Percentiles rank a stretch among this genome's conserved stretches.
These are phyloP conservation scores for Rhizopus arrhizus DNA, from an alignment of 371 early-diverging fungal species.

Conservation along the genomic window DNA sequence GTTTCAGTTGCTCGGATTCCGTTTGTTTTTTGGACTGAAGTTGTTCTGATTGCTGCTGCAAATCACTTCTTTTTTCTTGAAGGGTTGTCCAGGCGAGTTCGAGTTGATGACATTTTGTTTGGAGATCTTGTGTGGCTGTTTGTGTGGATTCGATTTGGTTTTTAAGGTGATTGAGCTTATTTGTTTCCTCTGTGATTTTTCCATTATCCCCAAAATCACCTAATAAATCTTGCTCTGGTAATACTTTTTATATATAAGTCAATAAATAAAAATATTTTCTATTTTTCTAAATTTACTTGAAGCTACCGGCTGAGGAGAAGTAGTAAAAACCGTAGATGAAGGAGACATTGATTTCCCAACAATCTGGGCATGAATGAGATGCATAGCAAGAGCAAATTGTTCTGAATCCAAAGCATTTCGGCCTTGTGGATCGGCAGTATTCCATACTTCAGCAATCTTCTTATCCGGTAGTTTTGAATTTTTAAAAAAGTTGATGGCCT, in stretches of 20 bases:
- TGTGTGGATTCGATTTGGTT: slow-evolving; percentile 38
- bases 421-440: slow-evolving; percentile 77
- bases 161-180: slow-evolving; percentile 42
- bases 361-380: slow-evolving; percentile 79
- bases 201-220: slow-evolving; percentile 50
- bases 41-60: slow-evolving; percentile 24
- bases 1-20: slow-evolving; percentile 16
- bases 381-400: slow-evolving; percentile 94
- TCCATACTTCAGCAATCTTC: slow-evolving; percentile 83
- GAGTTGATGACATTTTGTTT: slow-evolving; percentile 26
- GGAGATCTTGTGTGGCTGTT: slow-evolving; percentile 26
- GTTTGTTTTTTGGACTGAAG: slow-evolving; percentile 11
- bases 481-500: slow-evolving; percentile 84
- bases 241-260: not conserved
- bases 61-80: slow-evolving; percentile 29
- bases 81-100: slow-evolving; percentile 27
- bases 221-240: slow-evolving; percentile 39
- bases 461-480: slow-evolving; percentile 75
- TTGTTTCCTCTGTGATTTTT: slow-evolving; percentile 39
- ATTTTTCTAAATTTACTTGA: not conserved
- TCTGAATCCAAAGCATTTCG: slow-evolving; percentile 79
- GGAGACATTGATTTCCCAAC: slow-evolving; percentile 60
- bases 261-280: not conserved
- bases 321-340: slow-evolving; percentile 4
- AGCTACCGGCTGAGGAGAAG: not conserved